Percentiles rank a stretch among this genome's conserved stretches.
Evolutionary conservation across 1,284 basidiomycete species (phyloP).

Genomic region (Ceratobasidium sp.): DNA sequence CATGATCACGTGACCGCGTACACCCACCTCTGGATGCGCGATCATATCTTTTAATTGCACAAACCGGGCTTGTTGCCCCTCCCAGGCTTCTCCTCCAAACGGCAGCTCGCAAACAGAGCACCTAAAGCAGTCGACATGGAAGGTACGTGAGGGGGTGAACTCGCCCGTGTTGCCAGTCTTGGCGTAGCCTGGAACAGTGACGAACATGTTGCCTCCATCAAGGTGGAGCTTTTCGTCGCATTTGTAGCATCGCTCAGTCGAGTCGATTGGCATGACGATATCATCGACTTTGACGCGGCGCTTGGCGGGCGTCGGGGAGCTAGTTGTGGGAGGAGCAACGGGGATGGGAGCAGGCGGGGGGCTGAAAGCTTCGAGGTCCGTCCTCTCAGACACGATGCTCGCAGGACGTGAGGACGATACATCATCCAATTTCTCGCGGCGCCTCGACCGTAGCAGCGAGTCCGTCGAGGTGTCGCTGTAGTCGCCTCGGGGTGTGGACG

Average conservation of each 20-base stretch:
- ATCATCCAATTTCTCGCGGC: conserved; percentile 13
- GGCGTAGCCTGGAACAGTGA: conserved; percentile 40
- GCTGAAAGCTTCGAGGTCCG: conserved; percentile 20
- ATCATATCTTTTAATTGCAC: conserved; percentile 41
- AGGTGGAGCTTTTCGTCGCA: conserved; percentile 40
- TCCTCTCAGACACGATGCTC: conserved; percentile 12
- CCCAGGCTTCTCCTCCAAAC: conserved; percentile 41
- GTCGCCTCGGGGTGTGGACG: conserved; percentile 29
- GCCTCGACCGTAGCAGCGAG: conserved; percentile 19
- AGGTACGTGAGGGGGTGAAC: conserved; percentile 31
- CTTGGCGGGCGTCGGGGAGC: conserved; percentile 21
- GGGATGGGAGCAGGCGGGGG: conserved; percentile 31
- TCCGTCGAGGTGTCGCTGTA: conserved; percentile 39
- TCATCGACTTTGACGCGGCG: conserved; percentile 39
- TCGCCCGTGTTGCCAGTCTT: conserved; percentile 42
- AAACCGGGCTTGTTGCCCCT: conserved; percentile 40
- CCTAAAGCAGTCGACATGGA: conserved; percentile 42
- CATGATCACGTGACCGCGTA: conserved; percentile 32
- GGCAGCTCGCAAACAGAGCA: conserved; percentile 43
- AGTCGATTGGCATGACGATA: conserved; percentile 40
- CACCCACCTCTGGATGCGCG: conserved; percentile 42
- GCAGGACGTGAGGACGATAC: conserved; percentile 6
- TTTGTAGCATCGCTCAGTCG: conserved; percentile 26
- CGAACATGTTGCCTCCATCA: conserved; percentile 43
- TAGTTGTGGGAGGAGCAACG: conserved; percentile 1